These are phyloP conservation scores for Boletales sp. DNA, from an alignment of 768 basidiomycete genomes.

Conservation along the genomic window DNA sequence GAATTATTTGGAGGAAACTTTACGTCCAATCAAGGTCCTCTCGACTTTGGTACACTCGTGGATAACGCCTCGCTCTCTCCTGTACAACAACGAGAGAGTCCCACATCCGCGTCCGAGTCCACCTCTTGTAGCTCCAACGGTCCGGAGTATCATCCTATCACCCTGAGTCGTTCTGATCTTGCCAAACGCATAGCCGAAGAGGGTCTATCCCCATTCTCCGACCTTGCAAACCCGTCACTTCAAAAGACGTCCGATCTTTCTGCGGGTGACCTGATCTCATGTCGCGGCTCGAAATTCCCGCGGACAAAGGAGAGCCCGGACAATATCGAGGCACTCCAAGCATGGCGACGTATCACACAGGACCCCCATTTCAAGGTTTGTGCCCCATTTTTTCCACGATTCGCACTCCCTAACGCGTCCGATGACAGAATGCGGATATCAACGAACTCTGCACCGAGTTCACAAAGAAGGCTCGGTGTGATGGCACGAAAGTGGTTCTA, in stretches of 20 bases:
- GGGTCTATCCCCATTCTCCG: constrained; percentile 62
- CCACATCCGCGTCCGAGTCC: constrained; percentile 39
- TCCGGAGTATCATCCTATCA: not conserved
- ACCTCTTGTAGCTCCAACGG: constrained; percentile 28
- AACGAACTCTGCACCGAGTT: constrained; percentile 78
- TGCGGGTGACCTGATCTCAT: constrained; percentile 55
- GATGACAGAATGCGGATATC: constrained; percentile 64
- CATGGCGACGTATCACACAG: constrained; percentile 74
- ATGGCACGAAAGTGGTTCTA: constrained; percentile 79
- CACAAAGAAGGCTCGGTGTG: constrained; percentile 76
- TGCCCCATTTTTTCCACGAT: constrained; percentile 6
- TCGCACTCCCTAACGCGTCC: constrained; percentile 1
- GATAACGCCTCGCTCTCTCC: constrained; percentile 38
- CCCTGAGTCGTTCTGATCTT: constrained; percentile 47
- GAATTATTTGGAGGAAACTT: constrained; percentile 44
- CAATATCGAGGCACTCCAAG: constrained; percentile 74
- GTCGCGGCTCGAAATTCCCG: constrained; percentile 66
- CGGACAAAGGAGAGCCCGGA: constrained; percentile 64
- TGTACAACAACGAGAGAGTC: constrained; percentile 34
- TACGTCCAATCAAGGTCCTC: constrained; percentile 26
- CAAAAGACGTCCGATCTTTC: constrained; percentile 43
- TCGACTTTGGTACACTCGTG: constrained; percentile 34
- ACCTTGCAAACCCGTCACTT: constrained; percentile 20
- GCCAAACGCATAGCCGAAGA: constrained; percentile 44
- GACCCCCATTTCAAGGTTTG: constrained; percentile 75